Evolutionary conservation across 2,329 filamentous ascomycete species (phyloP).

Genomic region (Paraphaeosphaeria minitans): DNA sequence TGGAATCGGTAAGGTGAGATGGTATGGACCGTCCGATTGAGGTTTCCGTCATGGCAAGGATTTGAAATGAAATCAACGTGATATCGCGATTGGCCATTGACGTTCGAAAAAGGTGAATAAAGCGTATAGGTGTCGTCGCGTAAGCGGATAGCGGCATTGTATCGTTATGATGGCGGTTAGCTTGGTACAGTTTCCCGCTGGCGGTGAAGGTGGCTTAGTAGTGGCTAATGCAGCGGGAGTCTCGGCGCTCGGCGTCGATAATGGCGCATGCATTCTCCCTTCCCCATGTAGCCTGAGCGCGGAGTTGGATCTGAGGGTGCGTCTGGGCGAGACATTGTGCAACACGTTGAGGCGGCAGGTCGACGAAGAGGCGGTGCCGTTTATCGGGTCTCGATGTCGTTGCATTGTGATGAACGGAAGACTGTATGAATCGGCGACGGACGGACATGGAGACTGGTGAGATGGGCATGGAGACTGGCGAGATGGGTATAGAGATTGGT

Average conservation of each 20-base stretch:
- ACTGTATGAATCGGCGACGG: not conserved
- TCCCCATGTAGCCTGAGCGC: too few relatives aligned
- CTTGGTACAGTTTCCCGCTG: not conserved
- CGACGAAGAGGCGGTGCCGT: not conserved
- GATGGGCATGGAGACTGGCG: too few relatives aligned
- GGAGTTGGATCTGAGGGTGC: not conserved
- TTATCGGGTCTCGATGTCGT: not conserved
- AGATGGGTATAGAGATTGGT: too few relatives aligned
- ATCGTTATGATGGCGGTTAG: not conserved
- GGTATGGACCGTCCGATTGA: not conserved
- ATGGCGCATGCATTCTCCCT: slow-evolving; percentile 9
- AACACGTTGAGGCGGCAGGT: not conserved
- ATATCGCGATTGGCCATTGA: not conserved
- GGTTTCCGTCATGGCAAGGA: not conserved
- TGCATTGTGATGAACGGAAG: not conserved
- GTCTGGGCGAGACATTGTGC: not conserved
- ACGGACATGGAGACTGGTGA: not conserved
- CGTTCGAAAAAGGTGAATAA: not conserved
- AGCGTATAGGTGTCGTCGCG: not conserved
- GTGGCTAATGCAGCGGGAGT: slow-evolving; percentile 12
- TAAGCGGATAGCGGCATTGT: slow-evolving; percentile 10
- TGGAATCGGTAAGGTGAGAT: not conserved
- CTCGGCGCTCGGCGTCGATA: slow-evolving; percentile 8
- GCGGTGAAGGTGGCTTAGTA: slow-evolving; percentile 13
- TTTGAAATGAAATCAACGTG: not conserved